Base-by-base conservation (phyloP, 164 flowering plant genomes). In the Vitis labrusca region DNA sequence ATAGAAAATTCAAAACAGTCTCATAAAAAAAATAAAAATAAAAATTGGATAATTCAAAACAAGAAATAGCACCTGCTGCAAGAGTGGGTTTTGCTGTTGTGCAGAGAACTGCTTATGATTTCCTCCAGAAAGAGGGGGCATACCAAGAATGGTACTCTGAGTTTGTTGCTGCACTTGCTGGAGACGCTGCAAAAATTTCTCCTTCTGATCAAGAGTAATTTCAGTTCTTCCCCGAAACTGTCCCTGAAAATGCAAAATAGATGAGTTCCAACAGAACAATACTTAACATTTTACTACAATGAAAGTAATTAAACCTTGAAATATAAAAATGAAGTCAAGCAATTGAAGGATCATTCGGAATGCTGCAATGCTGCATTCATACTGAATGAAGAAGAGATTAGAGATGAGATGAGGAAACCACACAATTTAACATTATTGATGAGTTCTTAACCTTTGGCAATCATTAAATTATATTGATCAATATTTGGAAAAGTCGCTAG, bases 201-300 rank as follows among this genome's bases (percentile, higher is more conserved):
- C 99, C 78, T 92, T 84, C 70, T 93, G 95, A 80, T 96, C 99
- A 63, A 97, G 98, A 55, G 91, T 83, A 80, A 96, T 88, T 78
- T 96, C 99, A 81, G 94, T 74, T 84, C 99, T 89, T 76, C 87
- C 91, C 78, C 96, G 98, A 72, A 85, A 60, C 74, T 90, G 94
- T 3, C 90, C 91, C 93, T 86, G 80, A 68, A 73, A 30, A 49
- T 44, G 56, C 27, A 37, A 48, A 72, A 68, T 13, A 37, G 17
- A 32, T 14, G 12, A 56, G 15, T 50, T 51, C 53, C n/a, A n/a
- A 3, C 17, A 50, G 53, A 37, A 48, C 54, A 63, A 2, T 14
- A 27, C 5, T 23, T 23, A 23, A 23, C 27, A 23, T 23, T 23
- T 23, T 23, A 23, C 27, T 23, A 23, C 27, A 23, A 23, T 23